These are phyloP conservation scores for Eragrostis curvula DNA, from an alignment of 176 grass and related monocot species.

Conservation along the genomic window DNA sequence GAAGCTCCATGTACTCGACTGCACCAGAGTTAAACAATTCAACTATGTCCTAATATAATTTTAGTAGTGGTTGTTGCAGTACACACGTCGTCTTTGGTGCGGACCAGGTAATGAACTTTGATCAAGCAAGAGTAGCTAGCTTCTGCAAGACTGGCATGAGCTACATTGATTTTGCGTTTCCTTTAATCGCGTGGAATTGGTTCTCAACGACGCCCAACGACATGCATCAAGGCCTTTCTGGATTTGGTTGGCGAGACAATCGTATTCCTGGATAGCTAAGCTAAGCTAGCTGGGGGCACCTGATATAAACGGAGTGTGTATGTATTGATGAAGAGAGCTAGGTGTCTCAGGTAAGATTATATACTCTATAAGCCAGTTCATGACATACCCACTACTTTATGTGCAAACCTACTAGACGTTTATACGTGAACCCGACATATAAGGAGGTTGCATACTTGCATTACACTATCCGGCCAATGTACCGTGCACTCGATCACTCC, in stretches of 20 bases:
- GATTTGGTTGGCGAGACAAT: conserved; percentile 30
- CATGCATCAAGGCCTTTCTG: neutral
- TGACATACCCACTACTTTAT: neutral
- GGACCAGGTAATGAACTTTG: neutral
- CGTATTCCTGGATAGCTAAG: conserved; percentile 8
- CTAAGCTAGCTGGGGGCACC: neutral
- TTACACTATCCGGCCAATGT: neutral
- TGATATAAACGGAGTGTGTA: neutral
- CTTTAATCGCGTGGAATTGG: conserved; percentile 6
- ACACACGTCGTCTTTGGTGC: neutral
- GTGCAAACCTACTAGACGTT: neutral
- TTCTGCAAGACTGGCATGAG: conserved; percentile 8
- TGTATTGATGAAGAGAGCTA: neutral
- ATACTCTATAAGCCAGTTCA: neutral
- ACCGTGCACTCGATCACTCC: neutral
- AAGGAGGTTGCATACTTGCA: neutral
- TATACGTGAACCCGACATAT: no score
- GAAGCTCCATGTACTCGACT: neutral
- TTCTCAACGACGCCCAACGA: neutral
- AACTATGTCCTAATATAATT: neutral
- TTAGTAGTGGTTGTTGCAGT: neutral
- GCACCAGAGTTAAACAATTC: neutral
- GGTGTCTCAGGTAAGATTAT: neutral
- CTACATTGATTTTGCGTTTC: neutral
- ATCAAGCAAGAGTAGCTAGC: neutral